Base-by-base conservation (phyloP, 2,329 filamentous ascomycete genomes). In the Hymenoscyphus linearis region DNA sequence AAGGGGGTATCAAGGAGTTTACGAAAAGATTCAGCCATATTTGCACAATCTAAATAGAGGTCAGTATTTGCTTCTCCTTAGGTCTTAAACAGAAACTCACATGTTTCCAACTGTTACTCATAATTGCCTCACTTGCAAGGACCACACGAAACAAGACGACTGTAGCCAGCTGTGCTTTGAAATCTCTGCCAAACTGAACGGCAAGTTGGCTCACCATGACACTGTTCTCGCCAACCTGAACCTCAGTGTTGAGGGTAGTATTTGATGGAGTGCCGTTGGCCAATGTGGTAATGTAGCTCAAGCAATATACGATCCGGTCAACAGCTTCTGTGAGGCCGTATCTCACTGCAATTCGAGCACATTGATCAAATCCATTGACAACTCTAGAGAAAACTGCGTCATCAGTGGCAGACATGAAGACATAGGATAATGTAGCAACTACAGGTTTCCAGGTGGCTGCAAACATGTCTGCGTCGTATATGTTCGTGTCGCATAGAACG, bases 151-250 rank as follows among this genome's bases (percentile, higher is more conserved):
- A 99, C 31, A 99, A 80, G n/a, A 99, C 91, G 58, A 98, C 85
- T 7, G 91, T 96, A 6, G 95, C 93, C 59, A 99, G 80, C 73
- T 99, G 93, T 40, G 93, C 93, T 71, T 93, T 88, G 76, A 96
- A 93, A 74, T 99, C 91, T 67, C 93, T 84, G 47, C 95, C 95
- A 71, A 99, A 91, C 72, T 96, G 93, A 63, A 99, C 95, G 53
- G 96, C 93, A 65, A 97, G 86, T 78, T 98, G 93, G 73, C 93
- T 98, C 67, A 99, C 96, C 95, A 99, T 99, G 60, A 99, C 91
- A 70, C 88, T 95, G 74, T 90, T 93, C 66, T 95, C 90, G 1
- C 89, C 91, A 13, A 88, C 91, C 74, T 98, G 93, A 2, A 99
- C 91, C 74, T 98, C 95, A 0, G 96, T 98, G 72, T 99, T 99